Evolutionary conservation across 2,329 filamentous ascomycete genomes (phyloP), one percentile per base, ranked within the genome.

Genomic region (Epichloe aotearoae): DNA sequence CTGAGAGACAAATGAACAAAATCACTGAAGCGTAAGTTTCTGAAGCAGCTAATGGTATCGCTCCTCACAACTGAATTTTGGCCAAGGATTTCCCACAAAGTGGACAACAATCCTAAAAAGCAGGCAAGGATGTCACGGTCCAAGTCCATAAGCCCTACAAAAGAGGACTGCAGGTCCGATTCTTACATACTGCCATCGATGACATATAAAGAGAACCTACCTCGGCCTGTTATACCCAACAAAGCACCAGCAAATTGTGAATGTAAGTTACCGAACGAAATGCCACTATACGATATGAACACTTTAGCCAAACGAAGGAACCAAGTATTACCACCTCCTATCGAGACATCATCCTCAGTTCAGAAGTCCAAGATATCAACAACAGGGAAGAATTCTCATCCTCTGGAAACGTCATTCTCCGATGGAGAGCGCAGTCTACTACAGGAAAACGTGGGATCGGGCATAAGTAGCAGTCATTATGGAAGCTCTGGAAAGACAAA

Each of bases 1-100:
- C 72, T 4, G 70, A 75, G 44, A 68, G 65, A 0, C 71, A 75
- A 53, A 69, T 76, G 64, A 69, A 75, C 51, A 71, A 65, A 52
- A 62, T 76, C 42, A 69, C 73, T 3, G 65, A 71, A 46, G 70
- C 66, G 73, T 75, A 64, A 53, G 70, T 47, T 38, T 40, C 12
- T 38, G 42, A 11, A 17, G 43, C 19, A 36, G 36, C 19, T 20
- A 8, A 36, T 23, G 34, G 11, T n/a, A 39, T 17, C 11, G 19
- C n/a, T 15, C n/a, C 20, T 14, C 4, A 38, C n/a, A n/a, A 30
- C 43, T 50, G 11, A 30, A 54, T 2, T 2, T 19, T 1, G 5
- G n/a, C 34, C 42, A 46, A 69, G 67, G 12, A 68, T 69, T 45
- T 64, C 64, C 10, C 56, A 58, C 17, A 66, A 63, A 48, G 56